Percentiles rank a stretch among this genome's conserved stretches.
These are phyloP conservation scores for Cladobotryum mycophilum DNA, from an alignment of 2,329 filamentous ascomycete genomes.

Conservation along the genomic window DNA sequence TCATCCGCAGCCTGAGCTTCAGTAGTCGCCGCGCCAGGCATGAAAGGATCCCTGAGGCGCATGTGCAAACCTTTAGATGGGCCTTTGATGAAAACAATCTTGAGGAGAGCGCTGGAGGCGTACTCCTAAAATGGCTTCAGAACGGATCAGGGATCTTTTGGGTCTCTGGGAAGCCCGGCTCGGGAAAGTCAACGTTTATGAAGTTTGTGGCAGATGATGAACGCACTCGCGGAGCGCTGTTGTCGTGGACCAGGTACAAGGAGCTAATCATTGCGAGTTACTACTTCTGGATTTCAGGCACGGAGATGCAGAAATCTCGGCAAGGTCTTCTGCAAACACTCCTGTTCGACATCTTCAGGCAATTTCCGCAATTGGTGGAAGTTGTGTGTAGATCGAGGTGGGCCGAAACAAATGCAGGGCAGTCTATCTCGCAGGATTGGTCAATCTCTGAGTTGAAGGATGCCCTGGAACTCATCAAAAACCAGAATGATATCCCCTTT, in stretches of 20 bases:
- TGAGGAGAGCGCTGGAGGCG: too few species aligned
- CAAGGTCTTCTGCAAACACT: constrained; percentile 27
- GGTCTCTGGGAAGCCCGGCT: constrained; percentile 34
- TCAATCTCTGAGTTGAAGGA: neutral
- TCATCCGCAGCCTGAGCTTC: too few species aligned
- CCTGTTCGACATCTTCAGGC: constrained; percentile 25
- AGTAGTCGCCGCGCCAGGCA: too few species aligned
- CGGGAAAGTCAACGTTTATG: constrained; percentile 38
- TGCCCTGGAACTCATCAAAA: neutral
- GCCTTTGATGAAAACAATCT: too few species aligned
- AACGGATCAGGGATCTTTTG: constrained; percentile 19
- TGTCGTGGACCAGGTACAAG: constrained; percentile 22
- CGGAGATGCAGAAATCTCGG: constrained; percentile 25
- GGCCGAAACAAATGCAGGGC: neutral
- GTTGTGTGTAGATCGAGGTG: constrained; percentile 9
- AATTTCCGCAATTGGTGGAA: constrained; percentile 6
- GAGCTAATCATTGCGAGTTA: constrained; percentile 21
- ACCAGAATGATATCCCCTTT: neutral
- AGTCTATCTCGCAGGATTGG: neutral
- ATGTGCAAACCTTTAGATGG: too few species aligned
- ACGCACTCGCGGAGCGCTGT: constrained; percentile 14
- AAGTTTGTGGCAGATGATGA: constrained; percentile 24
- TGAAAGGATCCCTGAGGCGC: too few species aligned
- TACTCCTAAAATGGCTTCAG: constrained; percentile 20
- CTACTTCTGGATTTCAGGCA: constrained; percentile 32